Evolutionary conservation across 2,329 filamentous ascomycete genomes (phyloP), one percentile per base, ranked within the genome.

Genomic region (Lasiodiplodia theobromae): DNA sequence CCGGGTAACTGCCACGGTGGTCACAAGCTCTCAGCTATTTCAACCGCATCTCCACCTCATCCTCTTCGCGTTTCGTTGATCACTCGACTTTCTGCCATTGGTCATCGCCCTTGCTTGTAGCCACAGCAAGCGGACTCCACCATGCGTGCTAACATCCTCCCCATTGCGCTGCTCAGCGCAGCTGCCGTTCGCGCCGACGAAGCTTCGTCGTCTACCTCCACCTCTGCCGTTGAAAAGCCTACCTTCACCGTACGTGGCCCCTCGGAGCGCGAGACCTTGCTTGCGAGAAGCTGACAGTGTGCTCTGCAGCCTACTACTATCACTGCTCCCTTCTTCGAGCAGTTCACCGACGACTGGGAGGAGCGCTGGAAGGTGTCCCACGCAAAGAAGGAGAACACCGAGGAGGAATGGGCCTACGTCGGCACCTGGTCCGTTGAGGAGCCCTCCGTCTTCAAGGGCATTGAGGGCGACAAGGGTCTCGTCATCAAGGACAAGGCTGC

Each of bases 341-440:
- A 99, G 83, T 99, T 99, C 86, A 97, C 93, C 83, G 92, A 96
- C 75, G 94, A 93, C 83, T 98, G 95, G 95, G 92, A 97, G 74
- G 85, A 87, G 73, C 88, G 94, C 84, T 99, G 96, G 96, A 94
- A 95, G 84, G 89, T 92, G 69, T 98, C 95, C 60, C 91, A 96
- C 80, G 96, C 96, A 74, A 98, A 98, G 89, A 99, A 99, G 89
- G 92, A 92, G 77, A 89, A 91, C 73, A 89, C 90, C 70, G 93
- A 96, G 73, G 84, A 86, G 76, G 95, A 98, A 79, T 98, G 96
- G 96, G 94, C 94, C 68, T 99, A 97, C 81, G 89, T 98, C 72
- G 96, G 96, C 82, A 92, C 94, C 82, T 99, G 96, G 96, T 84
- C 93, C 63, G 96, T 97, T 71, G 96, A 99, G 86, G 96, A 98